Base-by-base conservation (phyloP, 192 early-diverging fungal species). In the Backusella luteola region DNA sequence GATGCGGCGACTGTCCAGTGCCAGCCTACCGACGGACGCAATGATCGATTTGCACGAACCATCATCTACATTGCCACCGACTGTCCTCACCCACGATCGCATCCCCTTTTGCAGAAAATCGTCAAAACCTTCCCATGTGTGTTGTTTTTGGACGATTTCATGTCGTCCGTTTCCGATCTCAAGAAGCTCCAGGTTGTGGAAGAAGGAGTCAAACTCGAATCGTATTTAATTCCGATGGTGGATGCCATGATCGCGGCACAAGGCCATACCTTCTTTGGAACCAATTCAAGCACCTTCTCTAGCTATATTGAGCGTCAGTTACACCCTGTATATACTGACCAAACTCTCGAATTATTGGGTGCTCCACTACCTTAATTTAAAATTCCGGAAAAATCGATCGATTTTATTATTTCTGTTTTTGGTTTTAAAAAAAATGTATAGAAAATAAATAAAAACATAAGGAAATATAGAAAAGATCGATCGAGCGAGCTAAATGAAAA, bases 41-140 rank as follows among this genome's bases (percentile, higher is more conserved):
- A 72, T 4, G 39, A 71, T 32, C 66, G 67, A 59, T 79, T 79
- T 67, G 21, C 67, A 1, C 39, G 38, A 4, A 86, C 88, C 2
- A 78, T 82, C 34, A 83, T 89, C 3, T 89, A 84, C 36, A 84
- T 89, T 9, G 88, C 86, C 6, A 89, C 88, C 2, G 88, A 89
- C 63, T 82, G 85, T 0, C 83, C 80, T 14, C 76, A 75, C 2
- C 87, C 87, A 2, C 80, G 86, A 12, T 69, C 53, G 0, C 84
- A 88, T 67, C 85, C 85, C 0, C 74, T 90, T 23, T 83, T 88
- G 66, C 76, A 77, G n/a, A 83, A 81, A 52, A 72, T 90, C 1
- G 87, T 87, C 53, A 56, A 76, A 2, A 83, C 85, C 0, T 89
- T 87, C 39, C 83, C 85, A 26, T 89, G 88, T 67, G 77, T 86